Percentiles rank a stretch among this genome's conserved stretches.
phyloP scores from a whole-genome alignment of 176 grass and related monocot genomes.

The Chrysopogon serrulatus region DNA sequence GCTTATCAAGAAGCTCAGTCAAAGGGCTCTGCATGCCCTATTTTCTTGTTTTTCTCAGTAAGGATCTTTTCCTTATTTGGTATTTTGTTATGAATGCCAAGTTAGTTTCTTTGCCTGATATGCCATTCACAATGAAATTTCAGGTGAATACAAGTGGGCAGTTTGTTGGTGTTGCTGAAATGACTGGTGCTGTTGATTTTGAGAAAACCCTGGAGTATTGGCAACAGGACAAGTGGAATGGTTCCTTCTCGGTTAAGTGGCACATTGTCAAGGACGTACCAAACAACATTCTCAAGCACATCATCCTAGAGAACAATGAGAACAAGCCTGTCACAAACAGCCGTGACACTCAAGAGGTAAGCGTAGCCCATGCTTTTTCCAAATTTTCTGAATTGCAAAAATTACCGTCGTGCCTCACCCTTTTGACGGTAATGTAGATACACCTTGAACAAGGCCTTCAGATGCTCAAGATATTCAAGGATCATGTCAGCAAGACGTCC shows the following conservation, averaged over 20 bases:
- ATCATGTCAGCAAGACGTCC: conserved; percentile 71
- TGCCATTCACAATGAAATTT: background rate
- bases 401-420: background rate
- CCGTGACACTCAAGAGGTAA: conserved; percentile 91
- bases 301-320: conserved; percentile 93
- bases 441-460: conserved; percentile 86
- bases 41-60: conserved; percentile 98
- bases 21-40: conserved; percentile 60
- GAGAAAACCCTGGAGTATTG: conserved; percentile 85
- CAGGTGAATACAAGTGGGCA: conserved; percentile 96
- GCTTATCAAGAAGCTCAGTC: conserved; percentile 83
- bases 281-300: conserved; percentile 93
- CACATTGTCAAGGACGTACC: conserved; percentile 92
- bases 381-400: background rate
- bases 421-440: conserved; percentile 37
- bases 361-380: background rate
- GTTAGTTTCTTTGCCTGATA: background rate
- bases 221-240: conserved; percentile 98
- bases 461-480: conserved; percentile 95
- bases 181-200: conserved; percentile 89
- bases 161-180: conserved; percentile 98
- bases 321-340: conserved; percentile 95
- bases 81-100: background rate
- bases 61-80: background rate
- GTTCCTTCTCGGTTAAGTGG: conserved; percentile 89